These are phyloP conservation scores for Trichosporon asahii DNA, from an alignment of 1,284 basidiomycete species.

Conservation along the genomic window DNA sequence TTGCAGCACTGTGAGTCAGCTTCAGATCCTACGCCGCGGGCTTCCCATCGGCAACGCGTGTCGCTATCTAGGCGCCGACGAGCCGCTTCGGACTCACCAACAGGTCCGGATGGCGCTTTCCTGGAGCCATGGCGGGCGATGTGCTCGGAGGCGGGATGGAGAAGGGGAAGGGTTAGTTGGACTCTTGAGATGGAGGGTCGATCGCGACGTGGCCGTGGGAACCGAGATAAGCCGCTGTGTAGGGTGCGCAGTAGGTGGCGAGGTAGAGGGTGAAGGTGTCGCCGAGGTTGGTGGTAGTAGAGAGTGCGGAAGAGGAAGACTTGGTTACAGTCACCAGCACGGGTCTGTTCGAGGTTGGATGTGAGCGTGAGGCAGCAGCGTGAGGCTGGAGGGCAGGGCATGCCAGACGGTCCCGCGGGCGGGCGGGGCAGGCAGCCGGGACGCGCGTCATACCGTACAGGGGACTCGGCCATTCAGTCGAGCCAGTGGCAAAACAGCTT, in stretches of 20 bases:
- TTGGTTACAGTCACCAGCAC: not conserved
- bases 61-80: not conserved
- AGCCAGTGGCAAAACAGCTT: slow-evolving; percentile 1
- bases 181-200: not conserved
- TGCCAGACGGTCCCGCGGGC: not conserved
- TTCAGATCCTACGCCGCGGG: not conserved
- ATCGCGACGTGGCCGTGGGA: not conserved
- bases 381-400: not conserved
- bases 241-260: not conserved
- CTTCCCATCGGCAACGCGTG: not conserved
- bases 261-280: not conserved
- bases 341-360: not conserved
- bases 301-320: not conserved
- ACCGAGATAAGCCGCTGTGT: not conserved
- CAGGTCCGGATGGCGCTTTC: slow-evolving; percentile 50
- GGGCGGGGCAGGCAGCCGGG: too few species aligned
- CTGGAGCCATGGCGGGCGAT: slow-evolving; percentile 20
- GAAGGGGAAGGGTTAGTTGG: not conserved
- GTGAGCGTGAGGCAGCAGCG: not conserved
- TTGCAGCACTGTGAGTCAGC: slow-evolving; percentile 46
- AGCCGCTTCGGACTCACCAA: slow-evolving; percentile 35
- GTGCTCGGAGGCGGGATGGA: not conserved
- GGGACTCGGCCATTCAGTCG: not conserved
- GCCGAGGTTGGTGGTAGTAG: not conserved
- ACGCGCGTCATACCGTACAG: slow-evolving; percentile 6